Conservation (phyloP, 2,329 filamentous ascomycete genomes). For the Nigrograna mackinnonii region DNA sequence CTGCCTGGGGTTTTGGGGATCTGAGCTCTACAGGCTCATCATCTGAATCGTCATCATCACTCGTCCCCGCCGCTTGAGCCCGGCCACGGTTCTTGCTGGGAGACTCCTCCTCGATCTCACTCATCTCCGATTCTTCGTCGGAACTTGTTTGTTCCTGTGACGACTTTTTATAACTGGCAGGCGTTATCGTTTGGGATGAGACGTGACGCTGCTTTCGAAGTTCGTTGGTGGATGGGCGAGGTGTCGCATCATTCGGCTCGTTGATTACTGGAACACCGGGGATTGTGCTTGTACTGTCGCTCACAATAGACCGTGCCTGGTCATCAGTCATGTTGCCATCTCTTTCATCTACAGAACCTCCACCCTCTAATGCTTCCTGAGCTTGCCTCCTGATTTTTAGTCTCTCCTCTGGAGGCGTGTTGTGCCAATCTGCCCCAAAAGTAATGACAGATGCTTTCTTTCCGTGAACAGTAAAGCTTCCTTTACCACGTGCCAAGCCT, state of each 20-base stretch:
- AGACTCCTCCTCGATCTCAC: slow-evolving; percentile 36
- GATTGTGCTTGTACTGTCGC: slow-evolving; percentile 22
- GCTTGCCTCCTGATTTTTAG: slow-evolving; percentile 42
- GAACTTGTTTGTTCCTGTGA: slow-evolving; percentile 31
- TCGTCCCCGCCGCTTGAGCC: slow-evolving; percentile 11
- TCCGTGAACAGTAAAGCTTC: slow-evolving; percentile 93
- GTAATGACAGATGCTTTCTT: slow-evolving; percentile 98
- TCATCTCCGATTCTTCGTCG: slow-evolving; percentile 33
- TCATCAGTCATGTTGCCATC: slow-evolving; percentile 24
- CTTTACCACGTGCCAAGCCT: slow-evolving; percentile 75
- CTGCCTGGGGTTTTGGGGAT: slow-evolving; percentile 12
- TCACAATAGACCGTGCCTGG: slow-evolving; percentile 17
- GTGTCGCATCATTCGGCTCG: slow-evolving; percentile 22
- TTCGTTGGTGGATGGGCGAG: slow-evolving; percentile 26
- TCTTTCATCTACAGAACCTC: slow-evolving; percentile 26
- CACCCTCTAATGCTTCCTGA: slow-evolving; percentile 32
- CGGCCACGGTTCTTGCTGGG: slow-evolving; percentile 10
- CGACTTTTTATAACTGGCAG: slow-evolving; percentile 29
- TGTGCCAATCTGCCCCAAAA: slow-evolving; percentile 91
- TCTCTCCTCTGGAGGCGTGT: slow-evolving; percentile 45
- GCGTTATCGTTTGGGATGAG: slow-evolving; percentile 39
- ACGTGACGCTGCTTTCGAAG: slow-evolving; percentile 37
- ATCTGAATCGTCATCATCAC: slow-evolving; percentile 16
- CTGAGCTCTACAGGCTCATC: slow-evolving; percentile 12
- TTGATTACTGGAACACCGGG: slow-evolving; percentile 19